These are phyloP conservation scores for Yamadazyma taylorii DNA, from an alignment of 1,139 yeast species.

Conservation along the genomic window DNA sequence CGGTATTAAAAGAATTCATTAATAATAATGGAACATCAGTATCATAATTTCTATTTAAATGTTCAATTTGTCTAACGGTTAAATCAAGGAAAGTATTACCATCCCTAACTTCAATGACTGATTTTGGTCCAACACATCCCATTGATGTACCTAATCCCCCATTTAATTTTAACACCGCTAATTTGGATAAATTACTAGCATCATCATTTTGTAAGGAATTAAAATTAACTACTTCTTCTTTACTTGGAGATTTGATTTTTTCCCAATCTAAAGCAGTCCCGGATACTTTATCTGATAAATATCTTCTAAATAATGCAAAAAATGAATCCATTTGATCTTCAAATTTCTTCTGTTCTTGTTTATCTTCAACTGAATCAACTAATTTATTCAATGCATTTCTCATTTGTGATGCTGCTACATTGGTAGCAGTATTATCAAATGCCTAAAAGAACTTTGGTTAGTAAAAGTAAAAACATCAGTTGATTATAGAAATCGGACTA, in stretches of 20 bases:
- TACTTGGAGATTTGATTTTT: slow-evolving; percentile 83
- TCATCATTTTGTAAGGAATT: slow-evolving; percentile 41
- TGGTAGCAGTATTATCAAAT: slow-evolving; percentile 92
- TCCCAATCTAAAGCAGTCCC: slow-evolving; percentile 92
- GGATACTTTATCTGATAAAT: slow-evolving; percentile 84
- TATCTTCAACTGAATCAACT: slow-evolving; percentile 74
- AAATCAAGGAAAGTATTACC: slow-evolving; percentile 96
- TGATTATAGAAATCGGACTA: background rate
- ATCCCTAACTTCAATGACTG: slow-evolving; percentile 96
- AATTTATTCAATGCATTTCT: slow-evolving; percentile 89
- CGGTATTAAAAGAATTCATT: slow-evolving; percentile 98
- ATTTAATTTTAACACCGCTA: slow-evolving; percentile 92
- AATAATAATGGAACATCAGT: slow-evolving; percentile 93
- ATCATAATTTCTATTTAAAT: slow-evolving; percentile 85
- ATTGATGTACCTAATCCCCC: slow-evolving; percentile 99
- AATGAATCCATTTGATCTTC: slow-evolving; percentile 95
- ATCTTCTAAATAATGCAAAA: slow-evolving; percentile 90
- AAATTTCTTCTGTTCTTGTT: slow-evolving; percentile 58
- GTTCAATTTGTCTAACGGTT: slow-evolving; percentile 95
- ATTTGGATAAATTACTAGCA: slow-evolving; percentile 62
- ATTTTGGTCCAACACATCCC: slow-evolving; percentile 99
- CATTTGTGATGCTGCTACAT: slow-evolving; percentile 97
- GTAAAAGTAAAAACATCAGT: slow-evolving; percentile 11
- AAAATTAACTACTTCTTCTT: slow-evolving; percentile 87
- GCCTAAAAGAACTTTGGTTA: slow-evolving; percentile 58